Evolutionary conservation across 2,329 filamentous ascomycete genomes (phyloP).

Genomic region (Pseudogymnoascus sp.): DNA sequence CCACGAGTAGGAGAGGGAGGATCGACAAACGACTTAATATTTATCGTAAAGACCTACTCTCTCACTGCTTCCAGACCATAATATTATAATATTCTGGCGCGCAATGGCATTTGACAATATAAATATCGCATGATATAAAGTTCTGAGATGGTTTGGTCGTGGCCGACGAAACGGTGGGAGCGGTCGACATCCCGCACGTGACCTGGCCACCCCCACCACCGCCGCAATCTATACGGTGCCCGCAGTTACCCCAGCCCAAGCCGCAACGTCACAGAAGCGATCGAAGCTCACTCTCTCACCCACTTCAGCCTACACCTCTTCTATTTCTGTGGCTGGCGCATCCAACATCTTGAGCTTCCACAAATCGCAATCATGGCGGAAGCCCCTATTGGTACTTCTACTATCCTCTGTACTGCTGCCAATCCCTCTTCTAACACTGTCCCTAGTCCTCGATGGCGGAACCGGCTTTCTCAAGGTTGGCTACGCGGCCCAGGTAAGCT

Average conservation of each 20-base stretch:
- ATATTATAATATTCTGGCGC: not conserved
- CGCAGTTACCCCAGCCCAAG: conserved; percentile 9
- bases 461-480: conserved; percentile 99
- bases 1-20: not conserved
- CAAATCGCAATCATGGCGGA: conserved; percentile 26
- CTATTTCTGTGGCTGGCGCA: conserved; percentile 8
- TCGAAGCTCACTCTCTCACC: conserved; percentile 12
- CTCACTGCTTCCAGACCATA: not conserved
- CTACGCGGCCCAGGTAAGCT: conserved; percentile 74
- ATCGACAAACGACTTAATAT: not conserved
- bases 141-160: not conserved
- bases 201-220: conserved; percentile 5
- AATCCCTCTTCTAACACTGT: conserved; percentile 7
- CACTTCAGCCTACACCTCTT: conserved; percentile 10
- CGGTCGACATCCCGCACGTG: not conserved
- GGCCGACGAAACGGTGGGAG: not conserved
- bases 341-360: conserved; percentile 12
- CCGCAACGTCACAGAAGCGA: conserved; percentile 9
- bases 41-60: not conserved
- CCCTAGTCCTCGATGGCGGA: conserved; percentile 92
- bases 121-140: not conserved
- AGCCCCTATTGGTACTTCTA: conserved; percentile 28
- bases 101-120: not conserved
- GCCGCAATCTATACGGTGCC: conserved; percentile 6
- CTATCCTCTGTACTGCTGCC: not conserved